Base-by-base conservation (phyloP, 345 rosid species). In the Murraya paniculata region DNA sequence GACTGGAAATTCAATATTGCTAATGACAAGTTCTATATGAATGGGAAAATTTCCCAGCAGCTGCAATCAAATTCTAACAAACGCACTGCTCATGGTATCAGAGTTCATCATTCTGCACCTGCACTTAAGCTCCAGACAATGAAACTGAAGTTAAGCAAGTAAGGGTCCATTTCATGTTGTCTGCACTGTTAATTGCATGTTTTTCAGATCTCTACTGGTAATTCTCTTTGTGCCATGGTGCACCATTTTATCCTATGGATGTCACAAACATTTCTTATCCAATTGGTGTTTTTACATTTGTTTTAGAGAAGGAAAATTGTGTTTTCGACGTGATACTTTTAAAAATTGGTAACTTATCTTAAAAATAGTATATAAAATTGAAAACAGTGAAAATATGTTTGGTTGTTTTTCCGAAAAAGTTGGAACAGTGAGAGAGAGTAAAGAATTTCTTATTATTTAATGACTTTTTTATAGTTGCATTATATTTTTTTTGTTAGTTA, bases 91-190 rank as follows among this genome's bases (percentile, higher is more conserved):
- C 91, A 92, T 80, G 92, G 95, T 56, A 78, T 86, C 82, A 94
- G 90, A 89, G 90, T 92, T 81, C 93, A 90, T 89, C 97, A 94
- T 86, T 91, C 98, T 60, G 94, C 94, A 61, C 95, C 97, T 81
- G 99, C 99, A 35, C 90, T 94, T 64, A 96, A 94, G 89, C 88
- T 96, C 83, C 95, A 94, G 86, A 92, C 97, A 9, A 89, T 89
- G 91, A 94, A 96, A 86, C 81, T 84, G 82, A 96, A 92, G 88
- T 85, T 96, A 87, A 96, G 97, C 99, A 94, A 96, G 99, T 96
- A 90, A 83, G 99, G 33, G 69, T 60, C 53, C 50, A 78, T 73
- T 28, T 65, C 58, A 10, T 78, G 68, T 66, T 55, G 62, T 74
- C 31, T 64, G 55, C 56, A 39, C 64, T 24, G 9, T 21, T 66